Conservation (phyloP, 2,329 filamentous ascomycete species). For the Purpureocillium takamizusanense region DNA sequence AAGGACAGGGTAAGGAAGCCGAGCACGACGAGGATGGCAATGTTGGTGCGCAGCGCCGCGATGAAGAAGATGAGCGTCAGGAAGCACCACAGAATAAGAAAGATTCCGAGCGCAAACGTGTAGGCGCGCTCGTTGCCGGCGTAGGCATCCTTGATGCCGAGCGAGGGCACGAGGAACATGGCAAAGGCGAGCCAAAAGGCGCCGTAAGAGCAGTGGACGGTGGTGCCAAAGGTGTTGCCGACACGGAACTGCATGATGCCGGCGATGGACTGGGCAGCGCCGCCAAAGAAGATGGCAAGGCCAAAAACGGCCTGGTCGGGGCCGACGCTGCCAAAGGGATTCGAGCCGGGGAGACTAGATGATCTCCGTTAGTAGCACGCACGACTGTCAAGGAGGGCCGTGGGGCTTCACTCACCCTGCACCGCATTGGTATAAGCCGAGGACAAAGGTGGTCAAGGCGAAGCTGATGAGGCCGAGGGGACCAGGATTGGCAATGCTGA, state of each 20-base stretch:
- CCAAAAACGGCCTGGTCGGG: conserved; percentile 27
- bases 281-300: conserved; percentile 44
- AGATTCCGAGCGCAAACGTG: conserved; percentile 46
- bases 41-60: conserved; percentile 47
- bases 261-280: conserved; percentile 57
- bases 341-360: conserved; percentile 22
- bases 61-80: conserved; percentile 47
- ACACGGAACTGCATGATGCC: conserved; percentile 47
- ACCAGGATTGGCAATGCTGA: conserved; percentile 49
- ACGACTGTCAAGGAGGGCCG: no score
- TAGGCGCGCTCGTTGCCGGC: conserved; percentile 24
- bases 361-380: no score
- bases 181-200: conserved; percentile 54
- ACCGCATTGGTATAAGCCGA: conserved; percentile 37
- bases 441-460: conserved; percentile 55
- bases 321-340: conserved; percentile 22
- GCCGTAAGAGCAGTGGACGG: conserved; percentile 51
- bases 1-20: conserved; percentile 50
- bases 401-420: conserved; percentile 31
- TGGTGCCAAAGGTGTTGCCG: conserved; percentile 56
- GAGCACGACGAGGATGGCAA: conserved; percentile 49
- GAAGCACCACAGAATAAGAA: conserved; percentile 51
- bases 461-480: conserved; percentile 54
- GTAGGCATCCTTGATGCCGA: conserved; percentile 40
- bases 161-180: conserved; percentile 43